Base-by-base conservation (phyloP, 169 alveolate species). In the Plasmodium chabaudi region DNA sequence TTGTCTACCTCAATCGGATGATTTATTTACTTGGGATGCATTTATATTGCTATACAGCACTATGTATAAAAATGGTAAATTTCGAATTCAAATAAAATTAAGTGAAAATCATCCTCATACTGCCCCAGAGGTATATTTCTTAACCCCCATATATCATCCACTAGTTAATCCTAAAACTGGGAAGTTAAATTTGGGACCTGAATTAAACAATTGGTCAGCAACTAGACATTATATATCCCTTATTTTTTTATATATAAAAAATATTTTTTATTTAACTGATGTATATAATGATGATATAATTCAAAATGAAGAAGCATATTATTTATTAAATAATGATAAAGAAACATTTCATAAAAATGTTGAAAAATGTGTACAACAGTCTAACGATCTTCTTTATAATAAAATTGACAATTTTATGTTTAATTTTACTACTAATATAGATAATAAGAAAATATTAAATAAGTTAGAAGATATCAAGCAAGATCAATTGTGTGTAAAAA, bases 221-320 rank as follows among this genome's bases (percentile, higher is more conserved):
- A 77, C 47, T 25, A 17, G 46, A 51, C 88, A 77, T 77, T 77
- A 77, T 68, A 77, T 77, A 69, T 77, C 88, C 10, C 61, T 77
- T 12, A 47, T 77, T 17, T 77, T 77, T 64, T 68, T 77, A 23
- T 77, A 77, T 47, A 77, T 77, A 42, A 77, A 68, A 64, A 77
- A 64, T 25, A 63, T 77, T 25, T 77, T 77, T 57, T 63, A 77
- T 77, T 77, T 77, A 23, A 56, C 63, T 27, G 88, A 77, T 25
- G 88, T 63, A 57, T 77, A 77, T 21, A 47, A 10, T 12, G 61
- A 77, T 34, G 77, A 77, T 7, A 64, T 13, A 1, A 25, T 77
- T 13, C 77, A 77, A 64, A 77, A 77, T 64, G 61, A 77, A 19
- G 73, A 77, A 56, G 88, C 88, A 6, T 46, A 63, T 51, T 63